Conservation (phyloP, 768 basidiomycete genomes). For the Kwoniella sp. region DNA sequence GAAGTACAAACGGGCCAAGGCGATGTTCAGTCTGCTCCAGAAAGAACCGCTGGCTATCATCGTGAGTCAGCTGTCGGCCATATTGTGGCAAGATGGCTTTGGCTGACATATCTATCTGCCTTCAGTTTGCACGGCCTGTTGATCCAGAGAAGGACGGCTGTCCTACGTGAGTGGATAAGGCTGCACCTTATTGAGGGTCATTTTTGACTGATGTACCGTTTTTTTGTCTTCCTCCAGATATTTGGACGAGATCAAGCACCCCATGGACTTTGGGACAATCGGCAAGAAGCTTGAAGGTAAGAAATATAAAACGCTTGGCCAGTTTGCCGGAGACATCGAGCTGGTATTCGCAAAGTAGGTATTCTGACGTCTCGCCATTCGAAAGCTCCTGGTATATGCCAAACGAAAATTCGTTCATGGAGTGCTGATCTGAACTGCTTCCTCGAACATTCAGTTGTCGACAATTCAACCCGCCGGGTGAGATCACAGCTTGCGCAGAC, state of each 20-base stretch:
- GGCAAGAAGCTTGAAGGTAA: constrained; percentile 66
- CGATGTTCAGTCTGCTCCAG: constrained; percentile 27
- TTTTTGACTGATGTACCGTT: too few species aligned
- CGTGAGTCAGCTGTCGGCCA: too few species aligned
- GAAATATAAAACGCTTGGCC: constrained; percentile 77
- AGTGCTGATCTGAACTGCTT: not conserved
- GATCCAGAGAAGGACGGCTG: constrained; percentile 81
- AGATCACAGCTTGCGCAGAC: constrained; percentile 70
- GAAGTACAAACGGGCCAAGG: constrained; percentile 39
- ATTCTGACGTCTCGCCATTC: not conserved
- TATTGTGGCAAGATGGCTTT: too few species aligned
- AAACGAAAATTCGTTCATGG: too few species aligned
- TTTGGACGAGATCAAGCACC: constrained; percentile 82
- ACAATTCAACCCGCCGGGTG: constrained; percentile 84
- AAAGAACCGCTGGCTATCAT: constrained; percentile 31
- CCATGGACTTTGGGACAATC: constrained; percentile 93
- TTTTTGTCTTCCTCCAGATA: constrained; percentile 64
- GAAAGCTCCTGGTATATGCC: too few species aligned
- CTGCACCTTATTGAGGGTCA: too few species aligned
- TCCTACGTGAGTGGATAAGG: constrained; percentile 70
- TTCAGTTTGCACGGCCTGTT: constrained; percentile 72
- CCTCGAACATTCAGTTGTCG: constrained; percentile 62
- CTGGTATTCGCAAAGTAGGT: constrained; percentile 74
- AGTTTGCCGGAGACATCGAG: constrained; percentile 75
- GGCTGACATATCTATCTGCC: constrained; percentile 10